phyloP scores from a whole-genome alignment of 768 basidiomycete species.

The Kwoniella mangroviensis region DNA sequence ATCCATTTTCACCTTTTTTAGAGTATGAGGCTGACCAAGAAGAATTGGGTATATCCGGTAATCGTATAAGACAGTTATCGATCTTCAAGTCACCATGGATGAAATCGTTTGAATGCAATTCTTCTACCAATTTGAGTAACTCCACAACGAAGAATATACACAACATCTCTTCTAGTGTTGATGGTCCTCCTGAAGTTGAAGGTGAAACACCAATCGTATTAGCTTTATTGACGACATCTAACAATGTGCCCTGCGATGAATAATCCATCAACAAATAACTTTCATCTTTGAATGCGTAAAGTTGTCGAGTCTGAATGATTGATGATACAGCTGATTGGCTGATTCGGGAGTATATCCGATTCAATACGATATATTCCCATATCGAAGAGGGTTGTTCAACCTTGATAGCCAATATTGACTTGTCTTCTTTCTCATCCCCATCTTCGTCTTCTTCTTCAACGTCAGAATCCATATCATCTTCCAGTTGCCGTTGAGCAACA shows the following conservation, averaged over 20 bases:
- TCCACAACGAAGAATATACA: constrained; percentile 96
- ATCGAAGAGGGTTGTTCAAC: constrained; percentile 83
- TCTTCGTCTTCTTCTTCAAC: constrained; percentile 59
- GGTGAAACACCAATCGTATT: constrained; percentile 70
- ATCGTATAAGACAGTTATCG: constrained; percentile 94
- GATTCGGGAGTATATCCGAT: constrained; percentile 74
- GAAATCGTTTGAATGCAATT: constrained; percentile 78
- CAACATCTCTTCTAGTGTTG: constrained; percentile 80
- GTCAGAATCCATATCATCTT: constrained; percentile 57
- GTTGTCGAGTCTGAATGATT: constrained; percentile 73
- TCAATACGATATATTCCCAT: constrained; percentile 91
- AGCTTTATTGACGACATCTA: constrained; percentile 89
- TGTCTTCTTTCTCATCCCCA: constrained; percentile 64
- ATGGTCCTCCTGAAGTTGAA: constrained; percentile 26
- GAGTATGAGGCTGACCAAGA: constrained; percentile 79
- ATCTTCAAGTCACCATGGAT: constrained; percentile 99
- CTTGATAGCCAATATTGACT: constrained; percentile 75
- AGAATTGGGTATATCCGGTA: constrained; percentile 68
- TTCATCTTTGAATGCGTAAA: constrained; percentile 87
- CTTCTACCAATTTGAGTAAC: constrained; percentile 78
- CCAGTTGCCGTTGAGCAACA: constrained; percentile 51
- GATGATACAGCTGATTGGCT: constrained; percentile 65
- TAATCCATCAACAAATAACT: constrained; percentile 85
- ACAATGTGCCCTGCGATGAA: constrained; percentile 86
- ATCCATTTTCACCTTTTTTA: constrained; percentile 77